Evolutionary conservation across 768 basidiomycete genomes (phyloP), one percentile per base, ranked within the genome.

Genomic region (Rhodotorula toruloides): DNA sequence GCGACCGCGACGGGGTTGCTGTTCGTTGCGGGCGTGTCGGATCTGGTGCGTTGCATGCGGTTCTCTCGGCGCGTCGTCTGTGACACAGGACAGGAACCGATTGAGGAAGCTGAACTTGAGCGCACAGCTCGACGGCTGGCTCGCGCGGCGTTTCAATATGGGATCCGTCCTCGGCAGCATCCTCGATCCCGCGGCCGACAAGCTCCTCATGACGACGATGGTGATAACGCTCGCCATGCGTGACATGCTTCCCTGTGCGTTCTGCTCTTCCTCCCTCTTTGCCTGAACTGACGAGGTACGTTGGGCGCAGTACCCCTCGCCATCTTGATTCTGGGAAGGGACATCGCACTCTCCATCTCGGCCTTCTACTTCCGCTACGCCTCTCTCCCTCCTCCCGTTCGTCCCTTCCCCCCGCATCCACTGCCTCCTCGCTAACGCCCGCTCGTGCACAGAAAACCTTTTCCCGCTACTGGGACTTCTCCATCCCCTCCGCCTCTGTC

Each of bases 151-250:
- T 61, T 97, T 82, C 80, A 86, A 88, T 34, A 90, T 90, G 87
- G 83, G 83, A 34, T 85, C 90, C 19, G 91, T 98, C n/a, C 81
- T 98, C 27, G 96, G 96, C 27, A 89, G 90, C 14, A 91, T 98
- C 63, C 82, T 99, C 19, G 96, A 99, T 77, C 96, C 96, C 19
- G 91, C 94, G 0, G 96, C 96, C 4, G 96, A 99, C 82, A 99
- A 99, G 78, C 82, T 85, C 17, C 80, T 99, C 48, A 88, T 99
- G 87, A 94, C 96, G 3, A 97, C 93, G 1, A 80, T 99, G 74
- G 90, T 90, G 1, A 79, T 92, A 53, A 87, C 91, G 1, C 79
- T 99, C 67, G 85, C 91, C 0, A 84, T 88, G 82, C 87, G 89
- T 70, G 86, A 84, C 29, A 80, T 94, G 71, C 80, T 99, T 29